Evolutionary conservation across 441 rosid genomes (phyloP), one percentile per base, ranked within the genome.

Genomic region (Corymbia calophylla): DNA sequence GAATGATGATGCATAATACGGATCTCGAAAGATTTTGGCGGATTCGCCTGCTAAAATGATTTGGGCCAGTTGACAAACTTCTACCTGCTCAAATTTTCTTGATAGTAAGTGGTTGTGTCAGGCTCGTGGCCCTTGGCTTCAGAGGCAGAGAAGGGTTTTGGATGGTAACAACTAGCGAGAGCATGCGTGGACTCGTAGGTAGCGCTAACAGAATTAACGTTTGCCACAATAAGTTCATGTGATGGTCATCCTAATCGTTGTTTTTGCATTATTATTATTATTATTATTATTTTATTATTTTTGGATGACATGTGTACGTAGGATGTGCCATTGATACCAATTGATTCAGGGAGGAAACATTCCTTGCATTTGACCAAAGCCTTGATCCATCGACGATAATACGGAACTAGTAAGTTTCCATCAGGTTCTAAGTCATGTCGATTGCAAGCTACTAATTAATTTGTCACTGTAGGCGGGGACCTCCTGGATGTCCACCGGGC

Each of bases 401-500:
- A 56, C 4, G 60, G 19, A 55, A 55, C 60, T 0, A 1, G 60
- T 55, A 55, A 55, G 21, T 55, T 21, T 55, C 60, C 8, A 56
- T 21, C 60, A 2, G 5, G 27, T 11, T 56, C 27, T 56, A 56
- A 9, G 21, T 56, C 27, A 4, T 21, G 60, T 56, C 27, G 5
- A 56, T 4, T 56, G 60, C 60, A 3, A 56, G 60, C 60, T 56
- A 21, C 60, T 8, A 56, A 56, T 21, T 56, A 56, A 21, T 56
- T 21, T 56, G 60, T 56, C 60, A 21, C 60, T 21, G 60, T 27
- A 56, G 60, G 60, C 60, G 8, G 25, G 27, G 27, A 55, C 60
- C 27, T 14, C 18, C 7, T 81, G 97, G 96, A 84, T 95, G 95
- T 90, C 90, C 91, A 89, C 88, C 18, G 87, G 97, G 94, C 89